Percentiles rank a stretch among this genome's conserved stretches.
Conservation (phyloP, 73 alveolate species). For the Paramecium octaurelia region DNA sequence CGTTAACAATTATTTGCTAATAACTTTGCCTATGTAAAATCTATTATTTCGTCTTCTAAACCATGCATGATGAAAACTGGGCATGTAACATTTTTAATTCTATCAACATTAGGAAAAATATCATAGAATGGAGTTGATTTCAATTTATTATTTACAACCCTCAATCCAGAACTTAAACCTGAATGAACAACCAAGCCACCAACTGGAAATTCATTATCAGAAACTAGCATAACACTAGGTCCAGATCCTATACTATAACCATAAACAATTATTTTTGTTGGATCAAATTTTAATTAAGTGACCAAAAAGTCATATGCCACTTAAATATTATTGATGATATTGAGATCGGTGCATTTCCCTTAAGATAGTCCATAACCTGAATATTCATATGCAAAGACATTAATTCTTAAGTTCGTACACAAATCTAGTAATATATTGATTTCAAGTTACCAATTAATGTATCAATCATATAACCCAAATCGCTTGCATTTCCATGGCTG, state of each 20-base stretch:
- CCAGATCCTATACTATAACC: conserved; percentile 60
- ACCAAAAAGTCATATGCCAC: conserved; percentile 65
- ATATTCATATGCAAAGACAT: conserved; percentile 67
- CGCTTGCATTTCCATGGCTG: conserved; percentile 73
- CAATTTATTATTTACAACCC: conserved; percentile 5
- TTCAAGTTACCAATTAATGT: background rate
- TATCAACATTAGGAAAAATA: conserved; percentile 42
- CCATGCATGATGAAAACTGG: conserved; percentile 58
- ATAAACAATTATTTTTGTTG: conserved; percentile 37
- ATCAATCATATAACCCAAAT: conserved; percentile 61
- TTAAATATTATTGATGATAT: conserved; percentile 54
- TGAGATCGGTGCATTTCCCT: conserved; percentile 66
- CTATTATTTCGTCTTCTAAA: conserved; percentile 7
- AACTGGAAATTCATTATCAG: conserved; percentile 39
- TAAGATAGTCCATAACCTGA: conserved; percentile 71
- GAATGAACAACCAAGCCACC: conserved; percentile 55
- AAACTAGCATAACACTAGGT: conserved; percentile 51
- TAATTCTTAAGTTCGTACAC: conserved; percentile 31
- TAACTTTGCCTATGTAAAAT: background rate
- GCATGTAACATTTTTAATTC: conserved; percentile 24
- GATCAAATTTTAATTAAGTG: background rate
- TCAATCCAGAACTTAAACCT: conserved; percentile 50
- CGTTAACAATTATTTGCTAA: conserved; percentile 15
- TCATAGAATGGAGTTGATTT: background rate
- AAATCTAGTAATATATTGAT: background rate